Percentiles rank a stretch among this genome's conserved stretches.
Conservation (phyloP, 2,329 filamentous ascomycete species). For the Pseudogymnoascus sp. region DNA sequence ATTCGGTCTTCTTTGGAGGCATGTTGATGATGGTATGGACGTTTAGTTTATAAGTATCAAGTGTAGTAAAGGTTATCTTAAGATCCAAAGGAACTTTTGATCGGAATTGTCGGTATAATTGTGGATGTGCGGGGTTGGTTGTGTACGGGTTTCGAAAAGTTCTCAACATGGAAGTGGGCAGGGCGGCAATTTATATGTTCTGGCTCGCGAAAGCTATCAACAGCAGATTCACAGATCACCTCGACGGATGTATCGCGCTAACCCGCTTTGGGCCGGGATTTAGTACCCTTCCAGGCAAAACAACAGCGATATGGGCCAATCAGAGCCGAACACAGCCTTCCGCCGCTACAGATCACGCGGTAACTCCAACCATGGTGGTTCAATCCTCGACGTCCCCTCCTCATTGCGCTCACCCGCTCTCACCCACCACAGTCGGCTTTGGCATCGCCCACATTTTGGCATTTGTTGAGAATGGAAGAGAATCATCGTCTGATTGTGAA, state of each 20-base stretch:
- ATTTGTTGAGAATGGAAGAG: background rate
- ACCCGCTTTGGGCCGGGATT: background rate
- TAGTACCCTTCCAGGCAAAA: background rate
- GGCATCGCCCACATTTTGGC: slow-evolving; percentile 4
- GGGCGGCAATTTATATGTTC: slow-evolving; percentile 4
- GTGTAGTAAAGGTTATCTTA: background rate
- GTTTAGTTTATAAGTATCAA: background rate
- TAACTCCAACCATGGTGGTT: slow-evolving; percentile 1
- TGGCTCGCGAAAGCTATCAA: slow-evolving; percentile 2
- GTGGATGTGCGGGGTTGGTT: slow-evolving; percentile 6
- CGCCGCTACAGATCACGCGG: slow-evolving; percentile 6
- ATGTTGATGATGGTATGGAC: slow-evolving; percentile 2
- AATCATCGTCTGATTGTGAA: background rate
- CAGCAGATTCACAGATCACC: slow-evolving; percentile 8
- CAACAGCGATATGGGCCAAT: background rate
- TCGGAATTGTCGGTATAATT: slow-evolving; percentile 3
- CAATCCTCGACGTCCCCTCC: slow-evolving; percentile 2
- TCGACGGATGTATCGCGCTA: background rate
- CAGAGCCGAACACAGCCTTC: background rate
- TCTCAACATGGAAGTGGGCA: slow-evolving; percentile 7
- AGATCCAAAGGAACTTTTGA: slow-evolving; percentile 1
- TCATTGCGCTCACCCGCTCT: background rate
- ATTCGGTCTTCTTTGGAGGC: slow-evolving; percentile 11
- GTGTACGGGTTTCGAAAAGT: slow-evolving; percentile 8
- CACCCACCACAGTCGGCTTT: background rate